phyloP scores from a whole-genome alignment of 225 moss, liverwort and hornwort species.

The Polytrichum formosum region DNA sequence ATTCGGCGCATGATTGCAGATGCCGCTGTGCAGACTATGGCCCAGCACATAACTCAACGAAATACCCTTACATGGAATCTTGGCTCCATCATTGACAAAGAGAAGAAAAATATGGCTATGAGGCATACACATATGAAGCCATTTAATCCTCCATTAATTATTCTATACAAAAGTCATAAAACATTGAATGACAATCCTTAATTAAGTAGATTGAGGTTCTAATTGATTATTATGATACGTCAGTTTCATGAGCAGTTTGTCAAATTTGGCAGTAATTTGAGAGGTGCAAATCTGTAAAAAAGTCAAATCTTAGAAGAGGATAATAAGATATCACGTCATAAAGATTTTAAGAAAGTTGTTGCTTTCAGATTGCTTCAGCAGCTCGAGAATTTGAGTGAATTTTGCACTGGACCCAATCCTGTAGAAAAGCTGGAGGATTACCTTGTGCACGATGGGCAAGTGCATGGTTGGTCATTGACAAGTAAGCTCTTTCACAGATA shows the following conservation, averaged over 20 bases:
- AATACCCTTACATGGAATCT: conserved; percentile 33
- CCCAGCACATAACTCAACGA: conserved; percentile 30
- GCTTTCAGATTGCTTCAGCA: background rate
- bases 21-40: conserved; percentile 39
- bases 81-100: conserved; percentile 6
- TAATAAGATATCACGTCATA: background rate
- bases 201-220: too few species aligned
- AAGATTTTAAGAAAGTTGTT: conserved; percentile 3
- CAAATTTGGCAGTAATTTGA: too few species aligned
- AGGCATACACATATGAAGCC: background rate
- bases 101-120: conserved; percentile 5
- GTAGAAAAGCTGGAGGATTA: background rate
- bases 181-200: too few species aligned
- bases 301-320: too few species aligned
- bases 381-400: background rate
- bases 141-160: too few species aligned
- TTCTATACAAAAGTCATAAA: too few species aligned
- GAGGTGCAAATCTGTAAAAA: too few species aligned
- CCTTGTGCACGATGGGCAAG: background rate
- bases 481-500: background rate
- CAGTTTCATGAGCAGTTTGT: too few species aligned
- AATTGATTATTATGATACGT: too few species aligned
- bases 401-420: background rate
- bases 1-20: background rate
- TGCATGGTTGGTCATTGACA: background rate